Percentiles rank a stretch among this genome's conserved stretches.
Conservation (phyloP, 2,329 filamentous ascomycete genomes). For the Cercospora berteroae region DNA sequence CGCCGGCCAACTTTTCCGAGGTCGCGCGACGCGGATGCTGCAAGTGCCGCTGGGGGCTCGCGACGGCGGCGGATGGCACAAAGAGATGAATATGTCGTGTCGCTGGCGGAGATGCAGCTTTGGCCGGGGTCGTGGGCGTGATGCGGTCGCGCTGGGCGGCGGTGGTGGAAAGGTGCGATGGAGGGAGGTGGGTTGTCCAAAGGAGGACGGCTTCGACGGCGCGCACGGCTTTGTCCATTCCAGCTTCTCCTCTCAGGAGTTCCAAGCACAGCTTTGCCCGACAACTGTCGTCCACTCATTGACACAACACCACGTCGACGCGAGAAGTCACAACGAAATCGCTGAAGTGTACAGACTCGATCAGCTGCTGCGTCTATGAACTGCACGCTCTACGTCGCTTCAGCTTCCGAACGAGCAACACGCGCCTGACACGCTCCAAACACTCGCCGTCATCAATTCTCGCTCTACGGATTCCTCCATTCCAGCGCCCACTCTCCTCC, state of each 20-base stretch:
- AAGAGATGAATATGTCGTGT: slow-evolving; percentile 11
- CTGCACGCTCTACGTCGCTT: not conserved
- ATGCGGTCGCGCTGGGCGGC: slow-evolving; percentile 7
- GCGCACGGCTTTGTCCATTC: not conserved
- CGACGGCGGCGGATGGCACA: not conserved
- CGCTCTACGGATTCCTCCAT: not conserved
- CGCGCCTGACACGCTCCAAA: not conserved
- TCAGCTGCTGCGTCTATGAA: not conserved
- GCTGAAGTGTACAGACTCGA: not conserved
- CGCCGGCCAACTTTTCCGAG: slow-evolving; percentile 17
- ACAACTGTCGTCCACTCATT: not conserved
- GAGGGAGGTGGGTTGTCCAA: slow-evolving; percentile 3
- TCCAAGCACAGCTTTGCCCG: not conserved
- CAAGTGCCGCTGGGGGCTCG: not conserved
- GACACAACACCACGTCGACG: not conserved
- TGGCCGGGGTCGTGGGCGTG: slow-evolving; percentile 10
- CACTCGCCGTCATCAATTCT: not conserved
- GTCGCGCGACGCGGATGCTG: slow-evolving; percentile 8
- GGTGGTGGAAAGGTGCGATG: slow-evolving; percentile 5
- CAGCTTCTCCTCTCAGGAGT: not conserved
- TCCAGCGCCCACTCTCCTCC: not conserved
- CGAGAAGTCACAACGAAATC: not conserved
- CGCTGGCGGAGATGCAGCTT: slow-evolving; percentile 6
- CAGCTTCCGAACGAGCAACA: not conserved
- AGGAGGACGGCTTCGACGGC: not conserved